Percentiles rank a stretch among this genome's conserved stretches.
Evolutionary conservation across 805 yeast species (phyloP).

Genomic region (Maudiozyma saulgeensis): DNA sequence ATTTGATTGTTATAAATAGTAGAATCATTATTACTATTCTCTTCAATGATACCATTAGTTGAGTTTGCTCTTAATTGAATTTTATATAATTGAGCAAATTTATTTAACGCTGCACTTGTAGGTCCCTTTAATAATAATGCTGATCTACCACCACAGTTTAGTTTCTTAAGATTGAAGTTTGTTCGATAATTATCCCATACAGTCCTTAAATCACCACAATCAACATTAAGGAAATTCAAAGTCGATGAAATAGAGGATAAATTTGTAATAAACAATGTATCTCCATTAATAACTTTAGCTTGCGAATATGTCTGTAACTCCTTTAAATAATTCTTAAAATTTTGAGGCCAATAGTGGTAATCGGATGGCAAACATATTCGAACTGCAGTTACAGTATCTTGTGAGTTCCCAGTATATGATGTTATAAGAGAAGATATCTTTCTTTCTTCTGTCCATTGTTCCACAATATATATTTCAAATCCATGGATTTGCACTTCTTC

Average conservation of each 20-base stretch:
- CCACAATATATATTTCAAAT: slow-evolving; percentile 83
- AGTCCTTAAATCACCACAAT: slow-evolving; percentile 44
- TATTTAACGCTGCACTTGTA: slow-evolving; percentile 69
- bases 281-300: slow-evolving; percentile 52
- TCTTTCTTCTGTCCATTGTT: slow-evolving; percentile 85
- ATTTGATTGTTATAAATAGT: background rate
- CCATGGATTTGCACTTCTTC: slow-evolving; percentile 51
- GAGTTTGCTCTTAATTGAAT: slow-evolving; percentile 30
- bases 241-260: slow-evolving; percentile 72
- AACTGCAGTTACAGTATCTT: slow-evolving; percentile 53
- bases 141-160: slow-evolving; percentile 81
- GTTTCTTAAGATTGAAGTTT: slow-evolving; percentile 65
- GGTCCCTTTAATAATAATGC: slow-evolving; percentile 63
- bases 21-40: background rate
- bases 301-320: slow-evolving; percentile 59
- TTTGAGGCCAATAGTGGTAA: slow-evolving; percentile 27
- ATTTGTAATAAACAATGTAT: slow-evolving; percentile 69
- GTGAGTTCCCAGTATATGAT: slow-evolving; percentile 74
- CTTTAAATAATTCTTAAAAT: slow-evolving; percentile 50
- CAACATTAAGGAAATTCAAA: slow-evolving; percentile 60
- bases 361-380: slow-evolving; percentile 42
- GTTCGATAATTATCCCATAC: slow-evolving; percentile 54
- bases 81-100: slow-evolving; percentile 66
- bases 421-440: slow-evolving; percentile 59
- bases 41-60: background rate